These are phyloP conservation scores for Myxozyma geophila DNA, from an alignment of 805 yeast genomes.

Conservation along the genomic window DNA sequence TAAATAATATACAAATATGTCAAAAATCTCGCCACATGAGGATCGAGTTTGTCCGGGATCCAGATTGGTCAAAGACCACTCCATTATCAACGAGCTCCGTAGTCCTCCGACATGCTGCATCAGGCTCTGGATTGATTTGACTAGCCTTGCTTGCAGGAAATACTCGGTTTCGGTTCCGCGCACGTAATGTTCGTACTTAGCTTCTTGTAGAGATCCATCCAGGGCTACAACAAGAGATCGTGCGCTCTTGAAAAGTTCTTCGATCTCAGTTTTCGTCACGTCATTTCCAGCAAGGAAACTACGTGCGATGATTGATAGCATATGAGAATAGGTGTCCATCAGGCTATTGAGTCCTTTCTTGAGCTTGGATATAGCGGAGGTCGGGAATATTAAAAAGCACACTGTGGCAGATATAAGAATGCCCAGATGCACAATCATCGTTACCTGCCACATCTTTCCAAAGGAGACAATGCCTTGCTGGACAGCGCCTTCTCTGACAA, in stretches of 20 bases:
- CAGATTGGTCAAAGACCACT: constrained; percentile 28
- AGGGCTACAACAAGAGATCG: constrained; percentile 40
- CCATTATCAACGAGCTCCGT: constrained; percentile 65
- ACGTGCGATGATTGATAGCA: constrained; percentile 37
- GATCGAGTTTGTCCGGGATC: constrained; percentile 21
- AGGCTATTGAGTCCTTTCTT: constrained; percentile 46
- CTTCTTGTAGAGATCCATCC: constrained; percentile 56
- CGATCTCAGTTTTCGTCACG: constrained; percentile 32
- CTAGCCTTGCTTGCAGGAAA: constrained; percentile 52
- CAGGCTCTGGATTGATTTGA: constrained; percentile 57
- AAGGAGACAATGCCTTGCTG: constrained; percentile 64
- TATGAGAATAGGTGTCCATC: constrained; percentile 57
- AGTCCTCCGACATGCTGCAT: constrained; percentile 68
- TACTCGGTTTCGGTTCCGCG: constrained; percentile 63
- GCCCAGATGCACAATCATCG: constrained; percentile 66
- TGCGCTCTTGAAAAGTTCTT: constrained; percentile 19
- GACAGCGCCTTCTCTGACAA: constrained; percentile 73
- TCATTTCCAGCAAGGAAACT: constrained; percentile 31
- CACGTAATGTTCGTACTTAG: constrained; percentile 62
- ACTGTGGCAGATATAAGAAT: constrained; percentile 59
- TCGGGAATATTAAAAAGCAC: constrained; percentile 68
- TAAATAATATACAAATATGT: constrained; percentile 65
- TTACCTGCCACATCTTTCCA: constrained; percentile 57
- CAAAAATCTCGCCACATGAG: constrained; percentile 55
- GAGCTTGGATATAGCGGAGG: constrained; percentile 56